Base-by-base conservation (phyloP, 2,329 filamentous ascomycete species). In the Hypoxylon sp. region DNA sequence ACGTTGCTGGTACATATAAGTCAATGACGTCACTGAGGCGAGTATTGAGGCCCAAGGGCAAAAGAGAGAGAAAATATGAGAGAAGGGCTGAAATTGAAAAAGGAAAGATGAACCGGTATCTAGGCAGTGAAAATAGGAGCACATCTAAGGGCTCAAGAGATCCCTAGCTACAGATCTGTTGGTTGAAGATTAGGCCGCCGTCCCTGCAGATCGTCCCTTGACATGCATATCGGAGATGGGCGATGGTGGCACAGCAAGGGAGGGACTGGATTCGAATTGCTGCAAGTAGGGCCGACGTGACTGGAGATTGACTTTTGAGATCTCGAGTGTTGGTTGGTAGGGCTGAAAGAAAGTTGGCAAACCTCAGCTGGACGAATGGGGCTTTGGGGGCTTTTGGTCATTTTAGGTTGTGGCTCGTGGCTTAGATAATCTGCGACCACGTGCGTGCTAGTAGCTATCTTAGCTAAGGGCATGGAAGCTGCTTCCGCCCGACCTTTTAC, bases 191-290 rank as follows among this genome's bases (percentile, higher is more conserved):
- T 42, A 53, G 59, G 61, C 57, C 58, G 61, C 55, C 33, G 64
- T 64, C 57, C 68, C 64, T 70, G 68, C 58, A 68, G 56, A 65
- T 70, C 64, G 53, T 65, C 54, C 59, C 61, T 68, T 60, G 56
- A 67, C 60, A 54, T 70, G 64, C 67, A 70, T 67, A 64, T 58
- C 46, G 49, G 46, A 58, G 31, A 61, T 40, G 40, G 17, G 20
- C 8, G 40, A 11, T 22, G 40, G 40, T 44, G 17, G 40, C 11
- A 44, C 54, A 44, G 13, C 40, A 61, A 33, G 40, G 58, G 53
- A 44, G 42, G 46, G 46, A 59, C 61, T 37, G 54, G 59, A 14
- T 56, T 49, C 10, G 33, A 53, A 53, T 51, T 54, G 53, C 56
- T 20, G 46, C 25, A 65, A 61, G n/a, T n/a, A n/a, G n/a, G 53